phyloP scores from a whole-genome alignment of 179 eudicot species.

The Dionaea muscipula region DNA sequence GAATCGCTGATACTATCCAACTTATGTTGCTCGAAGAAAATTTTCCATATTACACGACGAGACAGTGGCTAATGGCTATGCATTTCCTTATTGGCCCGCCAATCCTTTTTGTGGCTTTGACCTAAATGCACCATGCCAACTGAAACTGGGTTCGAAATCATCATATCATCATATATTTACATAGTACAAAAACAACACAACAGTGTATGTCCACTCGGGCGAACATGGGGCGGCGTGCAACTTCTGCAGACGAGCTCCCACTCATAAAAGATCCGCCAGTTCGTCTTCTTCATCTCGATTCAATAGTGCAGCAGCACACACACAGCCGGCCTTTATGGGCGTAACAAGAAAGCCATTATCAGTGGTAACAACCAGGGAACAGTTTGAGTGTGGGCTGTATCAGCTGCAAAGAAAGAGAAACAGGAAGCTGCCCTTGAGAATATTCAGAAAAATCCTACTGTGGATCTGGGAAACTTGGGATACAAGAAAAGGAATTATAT shows the following conservation, averaged over 20 bases:
- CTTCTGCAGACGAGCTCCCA: conserved; percentile 57
- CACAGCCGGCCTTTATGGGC: no score
- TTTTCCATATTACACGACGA: no score
- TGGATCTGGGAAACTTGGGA: not conserved
- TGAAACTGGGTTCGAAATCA: conserved; percentile 18
- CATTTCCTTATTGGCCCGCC: conserved; percentile 68
- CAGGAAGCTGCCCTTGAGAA: conserved; percentile 1
- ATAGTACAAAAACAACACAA: conserved; percentile 46
- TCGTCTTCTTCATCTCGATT: conserved; percentile 20
- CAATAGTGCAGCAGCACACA: conserved; percentile 15
- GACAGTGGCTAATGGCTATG: conserved; percentile 37
- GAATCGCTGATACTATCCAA: no score
- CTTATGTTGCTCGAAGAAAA: no score
- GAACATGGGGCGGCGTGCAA: conserved; percentile 30
- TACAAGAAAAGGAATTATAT: not conserved
- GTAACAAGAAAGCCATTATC: conserved; percentile 29
- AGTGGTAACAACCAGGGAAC: conserved; percentile 28
- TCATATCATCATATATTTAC: conserved; percentile 80
- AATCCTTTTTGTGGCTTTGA: conserved; percentile 94
- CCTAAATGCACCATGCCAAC: conserved; percentile 55
- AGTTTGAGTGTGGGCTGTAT: conserved; percentile 23
- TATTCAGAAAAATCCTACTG: not conserved
- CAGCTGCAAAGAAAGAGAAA: conserved; percentile 40
- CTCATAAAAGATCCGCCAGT: conserved; percentile 45
- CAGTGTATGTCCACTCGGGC: conserved; percentile 51